Base-by-base conservation (phyloP, 495 filamentous ascomycete species). In the Thermothielavioides terrestris region DNA sequence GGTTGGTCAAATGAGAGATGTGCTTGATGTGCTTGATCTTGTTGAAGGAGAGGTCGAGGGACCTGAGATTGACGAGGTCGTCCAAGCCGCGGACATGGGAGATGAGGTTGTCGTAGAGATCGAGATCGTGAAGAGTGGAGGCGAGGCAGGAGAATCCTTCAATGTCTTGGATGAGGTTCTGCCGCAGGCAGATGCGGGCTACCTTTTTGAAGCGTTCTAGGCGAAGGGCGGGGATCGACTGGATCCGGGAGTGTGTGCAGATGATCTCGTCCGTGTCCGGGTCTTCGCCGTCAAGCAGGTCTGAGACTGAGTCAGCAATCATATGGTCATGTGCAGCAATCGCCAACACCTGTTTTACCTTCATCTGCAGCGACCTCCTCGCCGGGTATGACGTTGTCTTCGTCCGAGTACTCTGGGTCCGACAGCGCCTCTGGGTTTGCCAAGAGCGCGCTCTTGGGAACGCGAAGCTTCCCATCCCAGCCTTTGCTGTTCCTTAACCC, bases 21-120 rank as follows among this genome's bases (percentile, higher is more conserved):
- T 89, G 79, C 71, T 94, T 94, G 75, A 99, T 94, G 64, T 97
- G 90, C 65, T 95, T 96, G 71, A 99, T 91, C 72, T 95, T 96
- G 69, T 99, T 99, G 79, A 95, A 99, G 60, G 86, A 91, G 31
- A 99, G 73, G 62, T 99, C 92, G 41, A 99, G 77, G 47, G 73
- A 85, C 12, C 76, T 87, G 17, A 99, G 74, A 27, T 86, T 72
- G 8, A 69, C 73, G 30, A 96, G 78, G 38, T 81, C 75, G 23
- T 94, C 88, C 25, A 99, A 77, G 28, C 87, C 87, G 55, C 83
- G 80, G 60, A 96, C 77, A 62, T 94, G 89, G 3, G 81, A 78
- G 58, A 98, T 89, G n/a, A 90, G 74, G 63, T 99, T 99, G 66
- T 99, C 92, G 75, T 99, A 99, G 56, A 99, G 77, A 60, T 99